Conservation (phyloP, 1,284 basidiomycete genomes). For the Pseudozyma thailandica region DNA sequence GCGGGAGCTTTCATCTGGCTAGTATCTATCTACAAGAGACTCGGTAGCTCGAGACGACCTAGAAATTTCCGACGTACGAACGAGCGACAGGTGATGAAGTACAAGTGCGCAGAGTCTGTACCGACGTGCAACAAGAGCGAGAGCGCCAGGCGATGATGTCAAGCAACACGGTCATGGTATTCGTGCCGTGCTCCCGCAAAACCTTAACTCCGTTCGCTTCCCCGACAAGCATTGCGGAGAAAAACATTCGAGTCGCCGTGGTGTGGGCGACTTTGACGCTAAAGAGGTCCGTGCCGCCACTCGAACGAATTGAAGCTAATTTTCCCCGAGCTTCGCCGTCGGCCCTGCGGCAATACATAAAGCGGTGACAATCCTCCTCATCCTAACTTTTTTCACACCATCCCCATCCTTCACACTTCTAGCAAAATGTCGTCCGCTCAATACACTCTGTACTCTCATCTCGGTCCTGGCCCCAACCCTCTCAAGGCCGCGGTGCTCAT, state of each 20-base stretch:
- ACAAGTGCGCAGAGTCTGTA: too few species aligned
- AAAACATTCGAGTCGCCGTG: not conserved
- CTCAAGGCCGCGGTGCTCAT: constrained; percentile 58
- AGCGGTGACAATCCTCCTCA: not conserved
- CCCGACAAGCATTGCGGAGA: not conserved
- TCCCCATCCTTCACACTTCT: not conserved
- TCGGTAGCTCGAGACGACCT: too few species aligned
- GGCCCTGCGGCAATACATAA: not conserved
- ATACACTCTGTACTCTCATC: constrained; percentile 61
- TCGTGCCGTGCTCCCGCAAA: not conserved
- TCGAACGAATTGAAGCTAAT: not conserved
- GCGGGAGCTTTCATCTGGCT: too few species aligned
- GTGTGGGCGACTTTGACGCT: too few species aligned
- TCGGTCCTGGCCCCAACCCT: constrained; percentile 59
- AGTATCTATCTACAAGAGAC: too few species aligned
- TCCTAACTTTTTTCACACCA: not conserved
- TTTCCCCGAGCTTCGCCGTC: not conserved
- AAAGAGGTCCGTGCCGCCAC: not conserved
- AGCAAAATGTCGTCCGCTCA: constrained; percentile 30
- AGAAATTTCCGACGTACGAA: too few species aligned
- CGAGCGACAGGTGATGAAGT: too few species aligned
- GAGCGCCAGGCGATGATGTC: not conserved
- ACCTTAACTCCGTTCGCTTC: not conserved
- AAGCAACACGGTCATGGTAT: not conserved
- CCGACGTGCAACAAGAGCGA: not conserved